These are phyloP conservation scores for Coprinopsis cinerea DNA, from an alignment of 768 basidiomycete genomes.

Conservation along the genomic window DNA sequence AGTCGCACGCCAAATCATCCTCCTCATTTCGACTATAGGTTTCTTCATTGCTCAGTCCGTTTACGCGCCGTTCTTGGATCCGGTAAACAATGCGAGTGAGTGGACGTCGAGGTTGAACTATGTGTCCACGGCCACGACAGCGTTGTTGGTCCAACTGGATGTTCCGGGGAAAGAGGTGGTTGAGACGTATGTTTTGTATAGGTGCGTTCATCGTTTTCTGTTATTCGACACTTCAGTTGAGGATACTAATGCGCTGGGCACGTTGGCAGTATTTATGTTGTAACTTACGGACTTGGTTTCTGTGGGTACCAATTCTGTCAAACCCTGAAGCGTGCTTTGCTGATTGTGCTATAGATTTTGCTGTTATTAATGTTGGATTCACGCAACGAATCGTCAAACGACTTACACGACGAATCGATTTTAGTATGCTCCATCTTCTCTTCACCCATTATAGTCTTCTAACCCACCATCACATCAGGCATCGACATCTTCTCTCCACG, in stretches of 20 bases:
- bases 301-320: conserved; percentile 36
- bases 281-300: conserved; percentile 63
- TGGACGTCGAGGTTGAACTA: conserved; percentile 70
- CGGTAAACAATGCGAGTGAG: conserved; percentile 70
- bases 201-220: conserved; percentile 34
- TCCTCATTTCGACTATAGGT: conserved; percentile 48
- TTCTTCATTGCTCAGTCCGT: conserved; percentile 62
- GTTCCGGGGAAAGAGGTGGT: conserved; percentile 49
- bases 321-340: no score
- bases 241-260: conserved; percentile 7
- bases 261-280: conserved; percentile 32
- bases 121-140: conserved; percentile 55
- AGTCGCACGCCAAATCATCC: conserved; percentile 54
- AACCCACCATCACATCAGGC: conserved; percentile 31
- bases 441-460: neutral
- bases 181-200: conserved; percentile 59
- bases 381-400: conserved; percentile 55
- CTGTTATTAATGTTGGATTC: conserved; percentile 46
- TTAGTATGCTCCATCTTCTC: conserved; percentile 43
- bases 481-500: conserved; percentile 78
- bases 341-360: conserved; percentile 48
- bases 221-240: neutral
- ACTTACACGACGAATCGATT: conserved; percentile 60
- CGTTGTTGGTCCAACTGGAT: conserved; percentile 56
- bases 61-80: conserved; percentile 59